Evolutionary conservation across 805 yeast species (phyloP).

Genomic region (Saturnispora dispora): DNA sequence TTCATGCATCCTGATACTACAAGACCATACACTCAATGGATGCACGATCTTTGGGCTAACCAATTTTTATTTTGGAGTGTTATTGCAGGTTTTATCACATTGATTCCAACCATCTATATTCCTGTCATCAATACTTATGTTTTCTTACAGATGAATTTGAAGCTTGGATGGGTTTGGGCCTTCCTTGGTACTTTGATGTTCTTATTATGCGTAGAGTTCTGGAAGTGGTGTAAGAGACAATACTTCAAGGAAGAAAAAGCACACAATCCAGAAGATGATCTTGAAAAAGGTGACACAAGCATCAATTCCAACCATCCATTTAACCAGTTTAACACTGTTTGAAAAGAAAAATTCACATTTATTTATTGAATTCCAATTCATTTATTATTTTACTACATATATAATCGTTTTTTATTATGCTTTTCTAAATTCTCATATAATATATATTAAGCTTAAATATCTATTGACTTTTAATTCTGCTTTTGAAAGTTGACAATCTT

Average conservation of each 20-base stretch:
- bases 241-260: conserved; percentile 35
- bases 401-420: not conserved
- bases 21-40: conserved; percentile 50
- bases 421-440: not conserved
- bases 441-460: not conserved
- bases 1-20: conserved; percentile 58
- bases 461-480: not conserved
- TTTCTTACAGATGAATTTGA: conserved; percentile 61
- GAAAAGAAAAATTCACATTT: not conserved
- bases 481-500: too few species aligned
- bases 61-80: conserved; percentile 78
- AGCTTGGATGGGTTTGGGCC: conserved; percentile 76
- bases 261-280: conserved; percentile 53
- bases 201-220: conserved; percentile 52
- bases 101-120: conserved; percentile 77
- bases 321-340: not conserved
- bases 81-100: conserved; percentile 54
- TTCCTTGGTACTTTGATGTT: conserved; percentile 50
- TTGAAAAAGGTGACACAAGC: conserved; percentile 33
- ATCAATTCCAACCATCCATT: conserved; percentile 4
- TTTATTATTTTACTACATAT: not conserved
- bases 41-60: conserved; percentile 61
- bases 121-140: conserved; percentile 79
- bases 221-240: conserved; percentile 58
- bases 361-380: not conserved